These are phyloP conservation scores for Trametes polyzona DNA, from an alignment of 1,284 basidiomycete species.

Conservation along the genomic window DNA sequence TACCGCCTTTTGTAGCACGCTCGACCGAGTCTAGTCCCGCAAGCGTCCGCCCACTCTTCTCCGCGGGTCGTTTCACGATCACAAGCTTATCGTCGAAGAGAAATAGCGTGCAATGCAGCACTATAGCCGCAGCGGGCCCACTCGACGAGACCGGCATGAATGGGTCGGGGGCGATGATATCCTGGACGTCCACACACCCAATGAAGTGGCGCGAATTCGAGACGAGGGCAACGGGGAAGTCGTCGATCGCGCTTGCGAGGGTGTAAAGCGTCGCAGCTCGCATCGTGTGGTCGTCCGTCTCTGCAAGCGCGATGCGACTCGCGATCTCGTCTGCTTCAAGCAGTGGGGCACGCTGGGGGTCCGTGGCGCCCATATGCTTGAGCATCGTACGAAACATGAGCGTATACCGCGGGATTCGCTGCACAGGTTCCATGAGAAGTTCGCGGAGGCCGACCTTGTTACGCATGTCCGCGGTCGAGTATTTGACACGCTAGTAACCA, in stretches of 20 bases:
- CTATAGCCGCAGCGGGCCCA: slow-evolving; percentile 14
- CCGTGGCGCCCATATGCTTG: slow-evolving; percentile 80
- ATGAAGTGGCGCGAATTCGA: slow-evolving; percentile 88
- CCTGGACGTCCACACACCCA: slow-evolving; percentile 94
- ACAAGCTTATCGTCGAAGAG: slow-evolving; percentile 95
- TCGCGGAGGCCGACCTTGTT: slow-evolving; percentile 92
- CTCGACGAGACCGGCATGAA: slow-evolving; percentile 43
- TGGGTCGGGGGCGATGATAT: slow-evolving; percentile 56
- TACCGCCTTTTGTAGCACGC: slow-evolving; percentile 69
- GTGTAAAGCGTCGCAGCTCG: slow-evolving; percentile 90
- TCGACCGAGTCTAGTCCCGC: slow-evolving; percentile 86
- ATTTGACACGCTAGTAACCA: slow-evolving; percentile 77
- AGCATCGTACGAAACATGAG: slow-evolving; percentile 91
- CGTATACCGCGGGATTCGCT: slow-evolving; percentile 95
- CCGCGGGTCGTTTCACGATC: slow-evolving; percentile 85
- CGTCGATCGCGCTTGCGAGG: slow-evolving; percentile 84
- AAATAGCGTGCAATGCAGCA: slow-evolving; percentile 87
- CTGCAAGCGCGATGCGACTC: slow-evolving; percentile 89
- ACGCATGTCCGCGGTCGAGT: slow-evolving; percentile 78
- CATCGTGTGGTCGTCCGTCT: slow-evolving; percentile 90
- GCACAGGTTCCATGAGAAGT: slow-evolving; percentile 99
- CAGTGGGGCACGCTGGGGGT: slow-evolving; percentile 81
- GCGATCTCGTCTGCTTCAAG: slow-evolving; percentile 89
- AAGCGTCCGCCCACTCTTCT: slow-evolving; percentile 74
- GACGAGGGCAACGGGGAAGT: slow-evolving; percentile 87